Percentiles rank a stretch among this genome's conserved stretches.
phyloP scores from a whole-genome alignment of 441 rosid genomes.

The Populus hybrid region DNA sequence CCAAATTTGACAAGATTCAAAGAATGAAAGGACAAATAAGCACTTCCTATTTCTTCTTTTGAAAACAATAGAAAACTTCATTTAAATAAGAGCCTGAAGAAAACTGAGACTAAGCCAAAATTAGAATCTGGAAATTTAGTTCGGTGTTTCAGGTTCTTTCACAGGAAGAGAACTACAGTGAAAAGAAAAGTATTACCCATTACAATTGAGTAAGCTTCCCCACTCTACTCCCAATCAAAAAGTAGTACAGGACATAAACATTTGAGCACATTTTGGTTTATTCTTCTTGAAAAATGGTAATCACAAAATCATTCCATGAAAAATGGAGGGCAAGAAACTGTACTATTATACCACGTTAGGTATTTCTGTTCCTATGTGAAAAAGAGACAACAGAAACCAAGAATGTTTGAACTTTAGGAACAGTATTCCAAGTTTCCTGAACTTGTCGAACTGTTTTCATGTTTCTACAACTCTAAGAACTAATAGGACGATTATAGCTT shows the following conservation, averaged over 20 bases:
- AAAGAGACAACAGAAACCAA: background rate
- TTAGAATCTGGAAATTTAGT: background rate
- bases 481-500: background rate
- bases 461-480: background rate
- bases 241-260: background rate
- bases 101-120: background rate
- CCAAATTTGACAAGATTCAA: slow-evolving; percentile 12
- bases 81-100: background rate
- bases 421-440: background rate
- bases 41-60: background rate
- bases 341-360: background rate
- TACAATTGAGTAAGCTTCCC: background rate
- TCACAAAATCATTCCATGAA: background rate
- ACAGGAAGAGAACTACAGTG: background rate
- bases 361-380: background rate
- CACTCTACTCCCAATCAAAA: background rate
- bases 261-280: background rate
- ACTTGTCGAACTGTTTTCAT: background rate
- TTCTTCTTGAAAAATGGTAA: background rate
- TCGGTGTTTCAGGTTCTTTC: background rate
- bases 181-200: background rate
- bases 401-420: background rate
- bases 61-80: background rate
- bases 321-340: background rate
- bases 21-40: background rate